phyloP scores from a whole-genome alignment of 768 basidiomycete genomes.

The Mycena alexandri region DNA sequence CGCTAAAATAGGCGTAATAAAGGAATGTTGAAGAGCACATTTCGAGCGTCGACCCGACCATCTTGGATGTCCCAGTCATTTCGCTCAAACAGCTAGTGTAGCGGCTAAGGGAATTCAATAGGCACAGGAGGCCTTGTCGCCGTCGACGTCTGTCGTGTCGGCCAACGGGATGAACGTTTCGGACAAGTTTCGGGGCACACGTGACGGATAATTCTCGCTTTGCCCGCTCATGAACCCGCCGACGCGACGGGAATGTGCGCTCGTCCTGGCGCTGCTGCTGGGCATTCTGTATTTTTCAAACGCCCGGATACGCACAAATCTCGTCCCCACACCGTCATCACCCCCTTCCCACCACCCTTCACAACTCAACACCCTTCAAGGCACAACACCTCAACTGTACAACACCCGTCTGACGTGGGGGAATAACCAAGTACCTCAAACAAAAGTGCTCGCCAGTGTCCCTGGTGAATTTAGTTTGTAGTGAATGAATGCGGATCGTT shows the following conservation, averaged over 20 bases:
- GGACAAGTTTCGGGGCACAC: neutral
- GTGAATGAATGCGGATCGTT: neutral
- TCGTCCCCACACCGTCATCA: constrained; percentile 17
- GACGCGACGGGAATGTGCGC: constrained; percentile 66
- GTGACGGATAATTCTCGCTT: neutral
- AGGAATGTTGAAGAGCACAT: too few relatives aligned
- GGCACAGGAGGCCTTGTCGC: neutral
- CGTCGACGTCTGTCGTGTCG: neutral
- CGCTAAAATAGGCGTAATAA: too few relatives aligned
- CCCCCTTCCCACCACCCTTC: constrained; percentile 25
- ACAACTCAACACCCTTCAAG: constrained; percentile 30
- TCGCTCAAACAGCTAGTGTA: too few relatives aligned
- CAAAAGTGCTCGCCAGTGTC: constrained; percentile 79
- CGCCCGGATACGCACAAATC: constrained; percentile 27
- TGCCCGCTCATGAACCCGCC: constrained; percentile 48
- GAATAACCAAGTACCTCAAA: constrained; percentile 59
- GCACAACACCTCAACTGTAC: constrained; percentile 30
- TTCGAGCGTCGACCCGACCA: too few relatives aligned
- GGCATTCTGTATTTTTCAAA: constrained; percentile 61
- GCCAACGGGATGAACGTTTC: neutral
- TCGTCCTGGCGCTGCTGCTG: constrained; percentile 64
- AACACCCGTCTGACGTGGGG: constrained; percentile 56
- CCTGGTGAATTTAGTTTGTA: constrained; percentile 64
- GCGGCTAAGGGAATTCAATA: too few relatives aligned
- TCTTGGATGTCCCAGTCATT: too few relatives aligned